Conservation (phyloP, 78 protist species). For the Dictyostelium citrinum region DNA sequence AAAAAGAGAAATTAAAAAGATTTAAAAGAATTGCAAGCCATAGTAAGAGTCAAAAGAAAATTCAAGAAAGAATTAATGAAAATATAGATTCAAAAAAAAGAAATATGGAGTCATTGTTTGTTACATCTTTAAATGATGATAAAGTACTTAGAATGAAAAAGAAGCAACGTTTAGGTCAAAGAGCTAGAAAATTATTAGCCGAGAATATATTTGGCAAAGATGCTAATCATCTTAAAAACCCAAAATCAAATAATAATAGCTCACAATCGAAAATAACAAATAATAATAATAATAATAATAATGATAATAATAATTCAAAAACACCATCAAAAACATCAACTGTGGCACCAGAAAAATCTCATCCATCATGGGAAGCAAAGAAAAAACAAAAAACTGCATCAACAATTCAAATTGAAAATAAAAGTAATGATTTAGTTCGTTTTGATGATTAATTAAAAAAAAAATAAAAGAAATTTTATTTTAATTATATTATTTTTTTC, state of each 20-base stretch:
- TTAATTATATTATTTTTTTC: neutral
- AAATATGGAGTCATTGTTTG: conserved; percentile 19
- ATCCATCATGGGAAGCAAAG: conserved; percentile 47
- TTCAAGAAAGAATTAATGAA: neutral
- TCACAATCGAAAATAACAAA: neutral
- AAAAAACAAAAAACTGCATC: neutral
- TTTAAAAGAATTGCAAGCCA: neutral
- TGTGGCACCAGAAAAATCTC: neutral
- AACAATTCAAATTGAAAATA: neutral
- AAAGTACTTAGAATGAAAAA: neutral
- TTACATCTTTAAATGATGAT: neutral
- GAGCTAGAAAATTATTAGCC: conserved; percentile 11
- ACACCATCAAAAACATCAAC: neutral
- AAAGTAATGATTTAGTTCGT: neutral
- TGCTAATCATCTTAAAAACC: neutral
- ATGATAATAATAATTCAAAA: no score
- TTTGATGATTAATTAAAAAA: neutral
- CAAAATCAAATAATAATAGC: neutral
- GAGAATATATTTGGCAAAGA: conserved; percentile 6
- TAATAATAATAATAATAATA: neutral
- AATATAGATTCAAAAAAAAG: neutral
- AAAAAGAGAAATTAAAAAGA: neutral
- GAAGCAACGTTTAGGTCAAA: conserved; percentile 19
- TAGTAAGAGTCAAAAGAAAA: neutral
- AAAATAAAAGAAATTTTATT: neutral